Conservation (phyloP, 345 rosid genomes). For the Pugionium dolabratum region DNA sequence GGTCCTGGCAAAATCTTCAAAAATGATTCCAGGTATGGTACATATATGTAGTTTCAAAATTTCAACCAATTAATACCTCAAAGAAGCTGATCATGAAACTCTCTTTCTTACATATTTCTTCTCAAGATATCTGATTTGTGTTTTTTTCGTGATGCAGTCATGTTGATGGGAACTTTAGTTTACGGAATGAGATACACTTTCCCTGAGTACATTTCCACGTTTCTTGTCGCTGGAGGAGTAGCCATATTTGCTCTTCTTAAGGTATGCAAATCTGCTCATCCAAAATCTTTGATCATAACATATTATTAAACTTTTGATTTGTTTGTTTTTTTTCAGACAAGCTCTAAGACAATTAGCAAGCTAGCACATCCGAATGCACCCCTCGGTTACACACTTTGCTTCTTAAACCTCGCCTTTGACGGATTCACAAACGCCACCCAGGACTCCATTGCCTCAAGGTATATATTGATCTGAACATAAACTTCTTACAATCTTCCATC, state of each 20-base stretch:
- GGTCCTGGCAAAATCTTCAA: conserved; percentile 96
- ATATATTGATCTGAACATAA: conserved; percentile 10
- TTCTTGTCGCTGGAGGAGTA: conserved; percentile 98
- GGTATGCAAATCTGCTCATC: conserved; percentile 46
- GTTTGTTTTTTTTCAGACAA: conserved; percentile 57
- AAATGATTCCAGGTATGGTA: conserved; percentile 92
- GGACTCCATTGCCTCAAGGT: conserved; percentile 87
- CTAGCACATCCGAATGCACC: conserved; percentile 96
- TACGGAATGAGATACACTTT: conserved; percentile 83
- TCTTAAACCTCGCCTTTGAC: conserved; percentile 90
- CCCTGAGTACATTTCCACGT: conserved; percentile 84
- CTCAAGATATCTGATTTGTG: conserved; percentile 17
- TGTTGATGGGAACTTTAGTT: conserved; percentile 92
- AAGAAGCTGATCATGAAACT: neutral
- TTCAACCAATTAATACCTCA: neutral
- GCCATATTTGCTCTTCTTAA: conserved; percentile 84
- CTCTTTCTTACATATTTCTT: neutral
- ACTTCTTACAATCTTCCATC: neutral
- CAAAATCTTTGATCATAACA: neutral
- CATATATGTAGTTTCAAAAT: neutral
- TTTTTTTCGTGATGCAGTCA: conserved; percentile 54
- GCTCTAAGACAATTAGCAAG: conserved; percentile 92
- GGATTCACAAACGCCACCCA: conserved; percentile 99
- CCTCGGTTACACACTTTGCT: conserved; percentile 89
- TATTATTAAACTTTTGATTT: neutral